phyloP scores from a whole-genome alignment of 2,329 filamentous ascomycete genomes.

The Pestalotiopsis sp. region DNA sequence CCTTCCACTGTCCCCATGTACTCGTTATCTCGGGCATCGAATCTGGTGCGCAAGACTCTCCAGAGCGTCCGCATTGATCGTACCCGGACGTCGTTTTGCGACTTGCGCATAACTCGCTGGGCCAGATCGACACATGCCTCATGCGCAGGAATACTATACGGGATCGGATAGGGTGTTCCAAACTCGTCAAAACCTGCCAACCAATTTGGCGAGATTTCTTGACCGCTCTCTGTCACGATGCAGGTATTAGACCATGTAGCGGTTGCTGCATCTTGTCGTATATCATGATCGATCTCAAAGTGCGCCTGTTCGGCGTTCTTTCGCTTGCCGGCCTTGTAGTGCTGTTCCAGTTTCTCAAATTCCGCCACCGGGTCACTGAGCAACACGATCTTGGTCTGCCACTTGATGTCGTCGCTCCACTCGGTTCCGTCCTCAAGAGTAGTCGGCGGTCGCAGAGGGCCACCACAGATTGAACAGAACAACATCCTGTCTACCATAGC shows the following conservation, averaged over 20 bases:
- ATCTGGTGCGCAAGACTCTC: slow-evolving; percentile 21
- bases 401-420: slow-evolving; percentile 6
- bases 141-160: slow-evolving; percentile 21
- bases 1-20: slow-evolving; percentile 13
- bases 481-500: slow-evolving; percentile 8
- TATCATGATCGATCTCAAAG: slow-evolving; percentile 9
- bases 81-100: slow-evolving; percentile 14
- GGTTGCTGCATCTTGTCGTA: slow-evolving; percentile 15
- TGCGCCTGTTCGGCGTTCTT: slow-evolving; percentile 3
- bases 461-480: slow-evolving; percentile 20
- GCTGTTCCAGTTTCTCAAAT: slow-evolving; percentile 18
- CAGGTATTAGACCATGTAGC: slow-evolving; percentile 4
- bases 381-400: slow-evolving; percentile 18
- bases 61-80: slow-evolving; percentile 20
- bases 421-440: background rate
- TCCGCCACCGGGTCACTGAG: slow-evolving; percentile 21
- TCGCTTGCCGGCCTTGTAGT: slow-evolving; percentile 20
- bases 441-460: slow-evolving; percentile 7
- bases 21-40: slow-evolving; percentile 18
- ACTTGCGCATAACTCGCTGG: slow-evolving; percentile 14
- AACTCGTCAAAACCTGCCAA: slow-evolving; percentile 13
- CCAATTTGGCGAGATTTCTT: slow-evolving; percentile 13
- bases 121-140: slow-evolving; percentile 20
- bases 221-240: background rate
- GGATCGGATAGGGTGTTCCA: background rate